Base-by-base conservation (phyloP, 2,329 filamentous ascomycete genomes). In the Penicillium sp. region DNA sequence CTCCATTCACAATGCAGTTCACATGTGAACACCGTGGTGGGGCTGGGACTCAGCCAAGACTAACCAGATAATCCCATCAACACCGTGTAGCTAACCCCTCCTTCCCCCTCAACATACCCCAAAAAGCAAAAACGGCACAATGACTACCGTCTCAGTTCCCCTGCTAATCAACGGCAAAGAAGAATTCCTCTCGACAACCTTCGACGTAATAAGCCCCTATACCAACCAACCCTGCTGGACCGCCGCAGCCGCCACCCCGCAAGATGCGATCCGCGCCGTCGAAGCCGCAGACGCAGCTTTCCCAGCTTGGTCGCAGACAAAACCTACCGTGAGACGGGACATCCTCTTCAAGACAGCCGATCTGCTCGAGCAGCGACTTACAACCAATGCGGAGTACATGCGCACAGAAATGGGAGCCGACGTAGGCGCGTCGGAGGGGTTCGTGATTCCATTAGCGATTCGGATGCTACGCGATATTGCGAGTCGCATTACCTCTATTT, bases 281-380 rank as follows among this genome's bases (percentile, higher is more conserved):
- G 71, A 78, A 21, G 84, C 87, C 11, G 89, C 89, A 1, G 76
- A 84, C 10, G 76, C 78, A 2, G 89, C 90, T 1, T 87, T 90
- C 71, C 82, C 82, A 47, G 72, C 81, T 52, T 95, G 90, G 90
- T 81, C 82, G 21, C 81, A 80, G 55, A 83, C 84, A 2, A 85
- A 84, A 33, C 84, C 86, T 1, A 68, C 77, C n/a, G 65, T 79
- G 19, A 86, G 88, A 29, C 86, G 89, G 19, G 83, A 88, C 60
- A 85, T 93, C 65, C 81, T 95, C 49, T 78, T 90, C 60, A 86
- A 85, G 69, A 87, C 89, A 0, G 87, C 88, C 10, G 84, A 87
- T 9, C 74, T 92, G 68, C 75, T 52, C 2, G 71, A 74, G 35
- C 58, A 61, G 19, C 67, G 68, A 2, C 61, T 68, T 5, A 78